Evolutionary conservation across 768 basidiomycete genomes (phyloP), one percentile per base, ranked within the genome.

Genomic region (Boletus vermiculosoides): DNA sequence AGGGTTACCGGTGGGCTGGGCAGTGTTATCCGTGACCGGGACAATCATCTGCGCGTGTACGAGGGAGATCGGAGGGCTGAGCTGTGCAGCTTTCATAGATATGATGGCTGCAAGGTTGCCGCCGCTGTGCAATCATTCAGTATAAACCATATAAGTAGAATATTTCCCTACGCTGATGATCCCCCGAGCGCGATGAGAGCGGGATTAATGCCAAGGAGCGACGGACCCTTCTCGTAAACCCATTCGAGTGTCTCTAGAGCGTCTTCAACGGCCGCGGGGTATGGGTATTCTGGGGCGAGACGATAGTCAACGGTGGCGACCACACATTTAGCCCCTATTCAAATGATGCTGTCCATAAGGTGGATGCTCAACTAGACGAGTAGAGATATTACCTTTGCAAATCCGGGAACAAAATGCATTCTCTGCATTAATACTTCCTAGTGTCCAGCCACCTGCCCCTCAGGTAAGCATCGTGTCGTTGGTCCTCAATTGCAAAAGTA

Each of bases 21-120:
- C 83, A 16, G 88, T 90, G 76, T 90, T 90, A 66, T 91, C 87
- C 3, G 80, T 84, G 28, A 90, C 88, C 0, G 89, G 89, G 5
- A 90, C 89, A 42, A 89, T 78, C 50, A 90, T 78, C 8, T 89
- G 76, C 61, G 85, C 85, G 71, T 86, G 83, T 4, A 79, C 61
- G 45, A 89, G 66, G 4, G 80, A 79, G 48, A 86, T 81, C 5
- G 80, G 77, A 3, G 80, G 81, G 11, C 65, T 62, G 31, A 74
- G 64, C 41, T 79, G 72, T 0, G 77, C 76, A 6, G 87, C 86
- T 71, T 86, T 87, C 71, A 88, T 82, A 0, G 87, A 77, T 9
- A 89, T 71, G 52, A 87, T 79, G 1, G 87, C 82, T 0, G 87
- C 83, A 18, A 91, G 79, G 64, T 91, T 89, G 0, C 85, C 88